Conservation (phyloP, 2,329 filamentous ascomycete species). For the Sodiomyces alkalinus region DNA sequence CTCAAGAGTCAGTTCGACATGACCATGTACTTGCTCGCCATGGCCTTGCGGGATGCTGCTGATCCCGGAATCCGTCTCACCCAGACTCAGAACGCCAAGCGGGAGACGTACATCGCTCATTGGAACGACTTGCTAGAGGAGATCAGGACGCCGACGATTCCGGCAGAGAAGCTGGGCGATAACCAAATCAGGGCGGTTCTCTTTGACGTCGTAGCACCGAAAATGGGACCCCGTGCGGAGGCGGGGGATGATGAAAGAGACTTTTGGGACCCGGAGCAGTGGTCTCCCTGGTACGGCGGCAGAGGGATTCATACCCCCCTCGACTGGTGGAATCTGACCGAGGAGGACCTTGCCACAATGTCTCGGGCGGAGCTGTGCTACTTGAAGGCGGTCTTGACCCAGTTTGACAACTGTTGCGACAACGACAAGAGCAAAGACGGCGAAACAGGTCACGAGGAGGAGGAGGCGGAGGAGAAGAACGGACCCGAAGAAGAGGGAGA, state of each 20-base stretch:
- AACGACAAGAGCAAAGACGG: not conserved
- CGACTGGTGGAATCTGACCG: slow-evolving; percentile 1
- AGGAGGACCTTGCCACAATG: not conserved
- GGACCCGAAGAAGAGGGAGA: not conserved
- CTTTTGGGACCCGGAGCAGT: not conserved
- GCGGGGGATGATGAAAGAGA: not conserved
- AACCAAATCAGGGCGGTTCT: slow-evolving; percentile 1
- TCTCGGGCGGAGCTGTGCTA: not conserved
- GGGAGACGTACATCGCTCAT: slow-evolving; percentile 4
- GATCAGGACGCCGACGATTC: not conserved
- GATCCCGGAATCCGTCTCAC: too few relatives aligned
- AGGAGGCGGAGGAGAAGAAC: too few relatives aligned
- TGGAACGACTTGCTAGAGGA: slow-evolving; percentile 3
- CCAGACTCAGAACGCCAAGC: slow-evolving; percentile 1
- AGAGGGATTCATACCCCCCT: not conserved
- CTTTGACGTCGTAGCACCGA: not conserved
- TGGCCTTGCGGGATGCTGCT: too few relatives aligned
- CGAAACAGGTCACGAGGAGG: too few relatives aligned
- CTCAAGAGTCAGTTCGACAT: slow-evolving; percentile 9
- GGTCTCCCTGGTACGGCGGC: not conserved
- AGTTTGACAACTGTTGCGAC: not conserved
- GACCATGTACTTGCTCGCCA: slow-evolving; percentile 8
- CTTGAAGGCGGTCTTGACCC: not conserved
- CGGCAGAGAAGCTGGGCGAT: not conserved
- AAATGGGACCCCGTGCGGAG: not conserved